These are phyloP conservation scores for Coniochaeta sp. DNA, from an alignment of 2,329 filamentous ascomycete genomes.

Conservation along the genomic window DNA sequence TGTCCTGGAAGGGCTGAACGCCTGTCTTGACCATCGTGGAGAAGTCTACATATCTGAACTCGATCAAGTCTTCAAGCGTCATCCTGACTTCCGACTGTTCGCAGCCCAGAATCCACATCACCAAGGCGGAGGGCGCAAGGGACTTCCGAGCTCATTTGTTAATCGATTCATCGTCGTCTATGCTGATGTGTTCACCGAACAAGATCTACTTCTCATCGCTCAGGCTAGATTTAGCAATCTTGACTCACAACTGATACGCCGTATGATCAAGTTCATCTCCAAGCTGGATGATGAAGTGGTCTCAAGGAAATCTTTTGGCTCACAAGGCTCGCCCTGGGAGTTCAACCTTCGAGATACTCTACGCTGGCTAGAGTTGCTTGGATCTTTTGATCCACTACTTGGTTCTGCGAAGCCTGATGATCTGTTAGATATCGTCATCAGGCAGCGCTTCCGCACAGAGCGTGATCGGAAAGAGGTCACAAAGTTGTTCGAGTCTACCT, in stretches of 20 bases:
- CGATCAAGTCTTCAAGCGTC: conserved; percentile 85
- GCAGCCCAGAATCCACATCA: conserved; percentile 97
- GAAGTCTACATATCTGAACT: conserved; percentile 94
- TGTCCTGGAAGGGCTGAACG: conserved; percentile 91
- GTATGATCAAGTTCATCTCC: conserved; percentile 73
- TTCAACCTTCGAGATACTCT: conserved; percentile 89
- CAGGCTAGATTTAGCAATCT: conserved; percentile 65
- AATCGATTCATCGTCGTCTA: conserved; percentile 98
- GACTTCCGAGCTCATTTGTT: conserved; percentile 89
- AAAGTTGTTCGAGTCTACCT: conserved; percentile 47
- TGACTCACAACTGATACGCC: conserved; percentile 48
- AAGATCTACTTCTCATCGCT: conserved; percentile 79
- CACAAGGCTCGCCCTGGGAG: conserved; percentile 78
- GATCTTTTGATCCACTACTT: conserved; percentile 52
- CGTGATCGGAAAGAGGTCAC: conserved; percentile 60
- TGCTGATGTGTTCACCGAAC: conserved; percentile 76
- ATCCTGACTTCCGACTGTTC: conserved; percentile 87
- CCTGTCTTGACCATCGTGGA: conserved; percentile 91
- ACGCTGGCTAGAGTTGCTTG: conserved; percentile 73
- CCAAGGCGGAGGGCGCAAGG: conserved; percentile 92
- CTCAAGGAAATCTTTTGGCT: conserved; percentile 48
- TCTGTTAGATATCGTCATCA: conserved; percentile 74
- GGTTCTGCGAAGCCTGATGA: conserved; percentile 55
- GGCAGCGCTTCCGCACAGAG: conserved; percentile 75
- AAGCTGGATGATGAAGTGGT: conserved; percentile 67